A percentile compares a stretch with the other conserved stretches of the same genome.
These are phyloP conservation scores for Beauveria sp. DNA, from an alignment of 2,329 filamentous ascomycete genomes.

Conservation along the genomic window DNA sequence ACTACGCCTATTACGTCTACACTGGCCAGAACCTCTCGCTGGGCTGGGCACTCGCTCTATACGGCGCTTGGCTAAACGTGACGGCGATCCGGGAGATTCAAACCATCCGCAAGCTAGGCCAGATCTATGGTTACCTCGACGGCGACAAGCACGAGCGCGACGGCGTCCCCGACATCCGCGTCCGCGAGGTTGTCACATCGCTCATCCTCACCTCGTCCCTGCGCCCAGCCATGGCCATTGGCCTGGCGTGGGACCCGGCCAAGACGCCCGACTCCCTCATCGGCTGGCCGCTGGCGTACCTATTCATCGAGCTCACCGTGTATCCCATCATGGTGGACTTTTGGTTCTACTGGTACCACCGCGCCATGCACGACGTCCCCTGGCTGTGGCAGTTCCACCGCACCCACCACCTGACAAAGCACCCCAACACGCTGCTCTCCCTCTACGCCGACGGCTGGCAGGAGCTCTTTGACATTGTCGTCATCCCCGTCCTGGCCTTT, in stretches of 20 bases:
- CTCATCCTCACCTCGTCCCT: constrained; percentile 25
- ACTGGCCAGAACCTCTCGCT: constrained; percentile 24
- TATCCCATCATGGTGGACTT: constrained; percentile 36
- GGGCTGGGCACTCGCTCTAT: constrained; percentile 24
- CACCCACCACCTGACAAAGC: constrained; percentile 37
- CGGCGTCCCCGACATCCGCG: constrained; percentile 32
- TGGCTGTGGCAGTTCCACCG: constrained; percentile 35
- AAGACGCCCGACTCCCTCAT: constrained; percentile 11
- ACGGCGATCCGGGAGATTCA: constrained; percentile 32
- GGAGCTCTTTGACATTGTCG: constrained; percentile 33
- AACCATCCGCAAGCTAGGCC: constrained; percentile 29
- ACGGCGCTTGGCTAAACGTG: constrained; percentile 30
- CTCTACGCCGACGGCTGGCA: constrained; percentile 34
- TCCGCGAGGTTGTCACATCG: constrained; percentile 24
- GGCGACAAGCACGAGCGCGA: constrained; percentile 36
- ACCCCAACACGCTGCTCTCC: constrained; percentile 33
- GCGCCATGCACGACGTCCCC: constrained; percentile 32
- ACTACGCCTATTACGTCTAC: constrained; percentile 26
- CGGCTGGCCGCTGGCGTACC: constrained; percentile 23
- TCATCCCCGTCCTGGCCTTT: constrained; percentile 31
- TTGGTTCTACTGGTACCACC: constrained; percentile 38
- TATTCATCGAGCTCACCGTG: constrained; percentile 29
- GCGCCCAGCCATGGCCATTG: constrained; percentile 26
- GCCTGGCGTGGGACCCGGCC: constrained; percentile 21
- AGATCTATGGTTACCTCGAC: constrained; percentile 33